Evolutionary conservation across 495 filamentous ascomycete genomes (phyloP), one percentile per base, ranked within the genome.

Genomic region (Hyaloscypha variabilis): DNA sequence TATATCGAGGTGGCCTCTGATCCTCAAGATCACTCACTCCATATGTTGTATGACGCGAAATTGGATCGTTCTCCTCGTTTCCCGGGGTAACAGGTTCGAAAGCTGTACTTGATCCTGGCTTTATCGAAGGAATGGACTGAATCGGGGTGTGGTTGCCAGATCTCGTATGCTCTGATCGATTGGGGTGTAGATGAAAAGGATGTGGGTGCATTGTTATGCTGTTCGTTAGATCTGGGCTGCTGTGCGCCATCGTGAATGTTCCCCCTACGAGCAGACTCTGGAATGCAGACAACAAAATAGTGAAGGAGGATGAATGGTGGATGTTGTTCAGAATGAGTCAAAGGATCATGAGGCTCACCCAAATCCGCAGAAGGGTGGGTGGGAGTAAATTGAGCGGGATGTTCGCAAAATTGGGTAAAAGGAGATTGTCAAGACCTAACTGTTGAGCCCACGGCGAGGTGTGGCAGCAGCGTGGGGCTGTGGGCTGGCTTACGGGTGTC

Each of bases 11-110:
- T 6, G 66, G 66, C 42, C 79, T 77, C 68, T 88, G 85, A 62
- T 85, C 82, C 78, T 96, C 93, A 59, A 91, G 79, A 69, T 93
- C 90, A 26, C 66, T 69, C 66, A 60, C 62, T 63, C 60, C 21
- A 65, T 64, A 3, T 51, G 36, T 34, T 62, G 59, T 28, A 73
- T 80, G 76, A 78, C 87, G 73, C 75, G 85, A 66, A 71, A 80
- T 58, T 73, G 79, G 65, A 70, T 81, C 77, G 60, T 77, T 64
- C 6, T 75, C 76, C 10, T 79, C 77, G n/a, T 78, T 73, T 34
- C 71, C 58, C 17, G 71, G 74, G 1, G 78, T 77, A 8, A 58
- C 25, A 23, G 73, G 42, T 60, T 81, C 74, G 60, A 77, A 72
- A 13, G 80, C 74, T 2, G 82, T 83, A 62, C 74, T 83, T 30